These are phyloP conservation scores for Phytophthora sp. DNA, from an alignment of 352 stramenopile genomes.

Conservation along the genomic window DNA sequence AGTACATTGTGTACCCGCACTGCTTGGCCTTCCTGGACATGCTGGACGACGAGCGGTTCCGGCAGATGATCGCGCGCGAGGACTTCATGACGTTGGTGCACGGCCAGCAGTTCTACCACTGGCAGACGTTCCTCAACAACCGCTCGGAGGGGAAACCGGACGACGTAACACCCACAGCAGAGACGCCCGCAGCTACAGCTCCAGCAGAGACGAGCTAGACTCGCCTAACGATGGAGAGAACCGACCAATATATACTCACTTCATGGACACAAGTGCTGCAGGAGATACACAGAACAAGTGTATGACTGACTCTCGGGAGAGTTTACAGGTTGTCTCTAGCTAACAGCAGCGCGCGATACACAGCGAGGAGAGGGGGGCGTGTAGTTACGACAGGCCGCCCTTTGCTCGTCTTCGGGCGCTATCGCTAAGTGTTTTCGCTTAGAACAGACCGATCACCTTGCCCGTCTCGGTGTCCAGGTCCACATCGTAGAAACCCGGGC, in stretches of 20 bases:
- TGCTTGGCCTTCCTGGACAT: constrained; percentile 90
- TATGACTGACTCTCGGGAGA: constrained; percentile 9
- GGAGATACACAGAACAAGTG: constrained; percentile 5
- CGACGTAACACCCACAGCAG: constrained; percentile 15
- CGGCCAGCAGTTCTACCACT: constrained; percentile 90
- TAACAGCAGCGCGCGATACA: constrained; percentile 6
- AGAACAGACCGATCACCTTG: constrained; percentile 97
- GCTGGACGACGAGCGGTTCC: constrained; percentile 87
- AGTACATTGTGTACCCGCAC: constrained; percentile 91
- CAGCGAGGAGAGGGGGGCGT: constrained; percentile 26
- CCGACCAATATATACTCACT: constrained; percentile 23
- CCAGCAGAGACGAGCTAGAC: constrained; percentile 27
- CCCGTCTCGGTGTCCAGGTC: constrained; percentile 95
- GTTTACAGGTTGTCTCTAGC: constrained; percentile 12
- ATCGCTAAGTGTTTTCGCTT: constrained; percentile 12
- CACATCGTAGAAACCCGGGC: constrained; percentile 98
- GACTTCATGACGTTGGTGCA: constrained; percentile 90
- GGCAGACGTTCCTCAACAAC: constrained; percentile 90
- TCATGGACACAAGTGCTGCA: not conserved
- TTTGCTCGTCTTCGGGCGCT: constrained; percentile 21
- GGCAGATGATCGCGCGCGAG: constrained; percentile 87
- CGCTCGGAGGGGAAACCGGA: constrained; percentile 52
- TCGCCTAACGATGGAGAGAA: not conserved
- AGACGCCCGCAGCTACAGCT: constrained; percentile 3
- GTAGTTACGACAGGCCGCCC: constrained; percentile 19